A percentile compares a stretch with the other conserved stretches of the same genome.
Evolutionary conservation across 441 rosid species (phyloP).

Genomic region (Populus hybrid): DNA sequence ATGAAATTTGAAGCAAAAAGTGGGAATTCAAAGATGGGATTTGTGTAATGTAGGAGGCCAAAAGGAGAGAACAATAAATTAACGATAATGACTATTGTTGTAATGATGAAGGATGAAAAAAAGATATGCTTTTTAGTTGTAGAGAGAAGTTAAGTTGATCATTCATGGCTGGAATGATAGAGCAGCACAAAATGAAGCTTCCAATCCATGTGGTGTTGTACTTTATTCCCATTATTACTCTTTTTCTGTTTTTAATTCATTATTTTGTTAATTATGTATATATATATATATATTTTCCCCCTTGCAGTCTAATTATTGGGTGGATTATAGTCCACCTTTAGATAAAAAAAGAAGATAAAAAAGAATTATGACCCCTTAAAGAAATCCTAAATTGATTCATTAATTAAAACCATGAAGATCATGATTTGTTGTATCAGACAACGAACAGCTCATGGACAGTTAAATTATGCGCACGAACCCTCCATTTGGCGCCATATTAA

Average conservation of each 20-base stretch:
- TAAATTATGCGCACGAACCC: slow-evolving; percentile 30
- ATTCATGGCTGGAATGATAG: slow-evolving; percentile 14
- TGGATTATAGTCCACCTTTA: not conserved
- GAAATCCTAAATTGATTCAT: not conserved
- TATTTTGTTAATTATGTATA: not conserved
- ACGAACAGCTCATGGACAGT: slow-evolving; percentile 38
- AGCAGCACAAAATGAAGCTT: slow-evolving; percentile 21
- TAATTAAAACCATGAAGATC: not conserved
- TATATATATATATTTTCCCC: not conserved
- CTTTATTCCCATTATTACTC: slow-evolving; percentile 7
- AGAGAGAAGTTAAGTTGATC: slow-evolving; percentile 4
- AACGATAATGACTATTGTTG: not conserved
- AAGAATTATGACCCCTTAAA: no score
- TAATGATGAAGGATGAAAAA: slow-evolving; percentile 21
- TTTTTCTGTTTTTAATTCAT: not conserved
- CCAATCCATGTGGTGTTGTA: not conserved
- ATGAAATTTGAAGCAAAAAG: slow-evolving; percentile 7
- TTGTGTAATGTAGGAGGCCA: slow-evolving; percentile 19
- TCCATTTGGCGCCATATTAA: slow-evolving; percentile 45
- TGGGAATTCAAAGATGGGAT: slow-evolving; percentile 26
- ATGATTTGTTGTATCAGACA: not conserved
- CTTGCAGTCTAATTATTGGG: slow-evolving; percentile 3
- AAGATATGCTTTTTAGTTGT: slow-evolving; percentile 19
- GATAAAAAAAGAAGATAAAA: not conserved
- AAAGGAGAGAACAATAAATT: slow-evolving; percentile 4